Evolutionary conservation across 441 rosid genomes (phyloP).

Genomic region (Rhodomyrtus psidioides): DNA sequence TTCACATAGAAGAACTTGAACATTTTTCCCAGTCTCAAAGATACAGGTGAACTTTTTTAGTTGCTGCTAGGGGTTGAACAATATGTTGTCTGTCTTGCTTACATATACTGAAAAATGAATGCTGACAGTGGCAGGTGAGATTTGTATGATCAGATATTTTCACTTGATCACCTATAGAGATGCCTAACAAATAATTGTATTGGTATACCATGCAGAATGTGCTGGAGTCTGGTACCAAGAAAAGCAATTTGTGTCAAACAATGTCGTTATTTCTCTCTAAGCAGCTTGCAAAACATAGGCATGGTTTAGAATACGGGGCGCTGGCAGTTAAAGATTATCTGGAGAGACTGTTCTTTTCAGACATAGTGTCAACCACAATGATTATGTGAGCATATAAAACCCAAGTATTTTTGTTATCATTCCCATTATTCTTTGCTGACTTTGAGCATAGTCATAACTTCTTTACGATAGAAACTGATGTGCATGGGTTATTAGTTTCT

Average conservation of each 20-base stretch:
- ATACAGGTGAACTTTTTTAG: background rate
- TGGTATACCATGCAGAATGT: conserved; percentile 43
- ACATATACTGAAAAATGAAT: background rate
- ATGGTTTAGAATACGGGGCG: conserved; percentile 86
- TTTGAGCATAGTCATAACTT: background rate
- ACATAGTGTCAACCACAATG: conserved; percentile 59
- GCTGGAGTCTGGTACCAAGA: conserved; percentile 83
- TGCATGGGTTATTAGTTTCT: conserved; percentile 43
- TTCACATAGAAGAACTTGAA: background rate
- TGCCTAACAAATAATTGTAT: background rate
- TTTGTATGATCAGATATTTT: background rate
- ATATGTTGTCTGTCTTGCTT: background rate
- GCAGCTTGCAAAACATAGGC: conserved; percentile 63
- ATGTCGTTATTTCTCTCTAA: conserved; percentile 70
- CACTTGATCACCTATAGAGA: background rate
- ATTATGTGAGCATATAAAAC: conserved; percentile 54
- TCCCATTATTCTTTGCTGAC: background rate
- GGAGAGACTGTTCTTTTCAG: conserved; percentile 67
- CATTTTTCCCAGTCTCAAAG: background rate
- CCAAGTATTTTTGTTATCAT: background rate
- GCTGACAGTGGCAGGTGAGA: background rate
- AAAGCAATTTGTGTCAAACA: conserved; percentile 44
- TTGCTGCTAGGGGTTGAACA: background rate
- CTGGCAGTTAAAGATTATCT: conserved; percentile 70
- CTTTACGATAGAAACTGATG: conserved; percentile 4